Percentiles rank a stretch among this genome's conserved stretches.
Evolutionary conservation across 2,329 filamentous ascomycete genomes (phyloP).

Genomic region (Xylogone sp.): DNA sequence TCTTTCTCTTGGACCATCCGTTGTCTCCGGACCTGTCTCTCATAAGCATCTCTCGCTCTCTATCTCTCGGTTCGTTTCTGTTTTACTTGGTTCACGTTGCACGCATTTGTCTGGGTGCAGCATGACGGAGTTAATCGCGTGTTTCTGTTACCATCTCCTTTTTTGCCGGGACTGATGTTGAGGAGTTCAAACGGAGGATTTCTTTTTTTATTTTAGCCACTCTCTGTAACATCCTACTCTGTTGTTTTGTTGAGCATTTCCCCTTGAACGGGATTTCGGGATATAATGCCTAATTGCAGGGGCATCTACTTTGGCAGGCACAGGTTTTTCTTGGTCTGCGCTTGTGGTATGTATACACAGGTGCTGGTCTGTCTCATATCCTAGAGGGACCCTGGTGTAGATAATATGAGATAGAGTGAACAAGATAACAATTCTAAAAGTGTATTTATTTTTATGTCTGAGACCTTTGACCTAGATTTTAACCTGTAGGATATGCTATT

Average conservation of each 20-base stretch:
- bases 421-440: too few species aligned
- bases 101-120: background rate
- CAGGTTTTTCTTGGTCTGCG: background rate
- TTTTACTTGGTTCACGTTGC: background rate
- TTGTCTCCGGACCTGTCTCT: background rate
- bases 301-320: background rate
- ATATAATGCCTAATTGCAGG: background rate
- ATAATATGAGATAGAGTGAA: background rate
- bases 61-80: background rate
- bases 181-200: background rate
- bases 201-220: background rate
- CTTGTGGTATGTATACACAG: too few species aligned
- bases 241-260: background rate
- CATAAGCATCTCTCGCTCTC: background rate
- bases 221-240: background rate
- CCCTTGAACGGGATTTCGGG: background rate
- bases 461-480: too few species aligned
- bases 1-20: background rate
- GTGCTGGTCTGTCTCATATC: too few species aligned
- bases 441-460: too few species aligned
- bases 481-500: too few species aligned
- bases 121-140: background rate
- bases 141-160: background rate
- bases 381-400: background rate
- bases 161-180: background rate